Base-by-base conservation (phyloP, 2,329 filamentous ascomycete species). In the Parascedosporium putredinis region DNA sequence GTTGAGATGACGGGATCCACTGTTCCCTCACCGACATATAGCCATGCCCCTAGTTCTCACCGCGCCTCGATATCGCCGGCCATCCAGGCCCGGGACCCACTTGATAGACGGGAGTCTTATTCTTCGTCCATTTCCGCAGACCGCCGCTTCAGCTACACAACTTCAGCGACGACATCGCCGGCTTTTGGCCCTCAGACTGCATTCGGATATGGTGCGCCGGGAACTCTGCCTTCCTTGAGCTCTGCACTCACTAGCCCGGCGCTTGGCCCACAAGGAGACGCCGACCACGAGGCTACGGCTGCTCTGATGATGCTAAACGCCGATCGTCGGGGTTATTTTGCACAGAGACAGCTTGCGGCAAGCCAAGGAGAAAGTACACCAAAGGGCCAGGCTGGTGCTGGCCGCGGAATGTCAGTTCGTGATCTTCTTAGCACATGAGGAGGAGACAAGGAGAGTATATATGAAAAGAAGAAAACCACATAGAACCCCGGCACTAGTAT, bases 251-350 rank as follows among this genome's bases (percentile, higher is more conserved):
- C 81, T 5, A 82, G 78, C 54, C 79, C 79, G 1, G 73, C 73
- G 6, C 62, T 83, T 42, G 60, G 67, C 18, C 77, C 79, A 0
- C 75, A 78, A 58, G 33, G 69, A 31, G 78, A 82, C 46, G 59
- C 78, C 4, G 81, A 86, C 54, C 83, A 89, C 53, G 88, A 93
- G 63, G 90, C 88, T 1, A 93, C 88, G 6, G 84, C 88, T 10
- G 90, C 89, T 3, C 64, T 95, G 57, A 66, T 95, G 62, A 95
- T 95, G 89, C 70, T 96, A 52, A 94, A 90, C 56, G 81, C 75
- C 49, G 88, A 93, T 62, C 78, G 87, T 36, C 74, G 87, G 31
- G 47, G 74, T 72, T 33, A 70, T 67, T 8, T 45, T 18, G 27
- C 45, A 25, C 50, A 50, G 36, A 46, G 16, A 7, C 40, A 34